Evolutionary conservation across 2,329 filamentous ascomycete genomes (phyloP), one percentile per base, ranked within the genome.

Genomic region (Epichloe coenophiala): DNA sequence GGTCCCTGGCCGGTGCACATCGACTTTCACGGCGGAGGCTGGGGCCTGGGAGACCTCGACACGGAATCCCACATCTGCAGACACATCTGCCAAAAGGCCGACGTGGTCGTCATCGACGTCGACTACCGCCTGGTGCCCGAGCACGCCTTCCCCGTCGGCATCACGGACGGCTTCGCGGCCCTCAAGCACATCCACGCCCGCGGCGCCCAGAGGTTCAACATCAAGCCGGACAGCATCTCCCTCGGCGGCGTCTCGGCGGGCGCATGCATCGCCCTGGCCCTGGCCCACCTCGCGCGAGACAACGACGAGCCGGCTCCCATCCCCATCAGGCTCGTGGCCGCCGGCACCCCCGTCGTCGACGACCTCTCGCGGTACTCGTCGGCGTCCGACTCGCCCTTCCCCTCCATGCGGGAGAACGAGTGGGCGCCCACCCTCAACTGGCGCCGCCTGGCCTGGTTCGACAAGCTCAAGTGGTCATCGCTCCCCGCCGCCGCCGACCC

Each of bases 41-140:
- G 73, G 67, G 72, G 70, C 0, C 64, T 76, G 1, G 74, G 73
- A 1, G 73, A 74, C 52, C 61, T 76, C 12, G 68, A 72, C 21
- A 74, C 72, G 0, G 74, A 76, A 61, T 62, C 67, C 3, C 68
- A 73, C 54, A 70, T 75, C 50, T 74, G 71, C 65, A 64, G 65
- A 48, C 71, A 75, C 55, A 63, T 76, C 23, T 72, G 68, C 59
- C 61, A 64, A 31, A 62, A 67, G 44, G 68, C 68, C 21, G 62
- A 64, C 27, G 72, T 73, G 31, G 66, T 64, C 13, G 71, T 77
- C 31, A 65, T 78, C 49, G 71, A 75, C 55, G 69, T 77, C 11
- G 72, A 60, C n/a, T 78, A 77, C 56, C 68, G 74, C 4, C 67
- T 76, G 1, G 70, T 74, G 0, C 75, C 75, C 8, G 73, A 77